Evolutionary conservation across 2,329 filamentous ascomycete species (phyloP).

Genomic region (Biscogniauxia marginata): DNA sequence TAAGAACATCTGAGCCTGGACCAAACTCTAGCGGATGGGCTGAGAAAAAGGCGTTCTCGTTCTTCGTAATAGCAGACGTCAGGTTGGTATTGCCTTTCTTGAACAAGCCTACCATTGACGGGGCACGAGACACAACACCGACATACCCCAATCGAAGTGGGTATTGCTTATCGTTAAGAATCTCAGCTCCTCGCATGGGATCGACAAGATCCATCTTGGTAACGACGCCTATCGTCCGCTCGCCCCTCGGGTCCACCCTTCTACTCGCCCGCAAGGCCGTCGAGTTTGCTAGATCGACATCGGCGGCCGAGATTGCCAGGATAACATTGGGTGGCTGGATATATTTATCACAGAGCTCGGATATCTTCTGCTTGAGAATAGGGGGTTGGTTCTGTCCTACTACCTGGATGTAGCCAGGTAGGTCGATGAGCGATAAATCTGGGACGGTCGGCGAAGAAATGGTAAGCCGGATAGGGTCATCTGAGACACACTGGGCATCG

Average conservation of each 20-base stretch:
- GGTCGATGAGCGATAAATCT: conserved; percentile 90
- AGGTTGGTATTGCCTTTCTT: conserved; percentile 80
- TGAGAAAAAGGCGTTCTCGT: conserved; percentile 85
- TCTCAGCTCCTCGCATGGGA: conserved; percentile 69
- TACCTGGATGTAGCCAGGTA: conserved; percentile 97
- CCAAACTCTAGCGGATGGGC: conserved; percentile 81
- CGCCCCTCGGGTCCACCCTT: conserved; percentile 88
- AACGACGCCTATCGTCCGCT: conserved; percentile 96
- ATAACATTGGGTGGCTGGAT: conserved; percentile 96
- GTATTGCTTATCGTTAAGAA: conserved; percentile 88
- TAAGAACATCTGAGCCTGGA: conserved; percentile 65
- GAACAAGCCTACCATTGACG: conserved; percentile 70
- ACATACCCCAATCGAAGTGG: conserved; percentile 94
- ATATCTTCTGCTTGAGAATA: conserved; percentile 92
- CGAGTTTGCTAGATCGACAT: conserved; percentile 96
- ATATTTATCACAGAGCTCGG: conserved; percentile 96
- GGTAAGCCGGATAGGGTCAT: conserved; percentile 93
- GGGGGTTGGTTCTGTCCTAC: conserved; percentile 85
- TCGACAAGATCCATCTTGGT: conserved; percentile 99
- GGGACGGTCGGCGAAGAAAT: conserved; percentile 96
- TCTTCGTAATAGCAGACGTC: conserved; percentile 76
- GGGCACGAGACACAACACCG: conserved; percentile 85
- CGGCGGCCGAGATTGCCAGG: conserved; percentile 92
- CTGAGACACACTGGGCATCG: conserved; percentile 86
- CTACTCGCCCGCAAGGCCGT: conserved; percentile 87